Base-by-base conservation (phyloP, 2,329 filamentous ascomycete genomes). In the Trichophyton rubrum region DNA sequence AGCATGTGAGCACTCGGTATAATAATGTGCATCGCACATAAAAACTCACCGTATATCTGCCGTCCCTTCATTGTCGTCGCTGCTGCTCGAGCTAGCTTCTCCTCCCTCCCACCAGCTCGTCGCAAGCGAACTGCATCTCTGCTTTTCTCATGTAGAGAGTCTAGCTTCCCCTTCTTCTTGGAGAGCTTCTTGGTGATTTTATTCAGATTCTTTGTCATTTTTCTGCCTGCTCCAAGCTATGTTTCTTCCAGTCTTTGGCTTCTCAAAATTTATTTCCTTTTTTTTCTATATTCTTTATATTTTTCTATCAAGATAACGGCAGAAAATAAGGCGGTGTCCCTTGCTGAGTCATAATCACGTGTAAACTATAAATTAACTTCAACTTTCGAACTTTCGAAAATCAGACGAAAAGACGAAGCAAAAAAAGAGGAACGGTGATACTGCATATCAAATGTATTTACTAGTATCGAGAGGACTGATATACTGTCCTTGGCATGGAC, bases 111-210 rank as follows among this genome's bases (percentile, higher is more conserved):
- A 63, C 84, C 83, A 20, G 93, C 93, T 68, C 85, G 83, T 71
- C 90, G 87, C 64, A 97, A 78, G 58, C 89, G 83, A 69, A 87
- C 83, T 2, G 90, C 88, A 77, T 97, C 89, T 66, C 93, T 82
- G 63, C 90, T 96, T 72, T 90, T 90, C 73, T 90, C 87, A 70
- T 97, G 92, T 22, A 97, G 80, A 11, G 86, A 81, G 33, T 86
- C 85, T 55, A 89, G 81, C 43, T 85, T 84, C 20, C 85, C 84
- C 66, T 87, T 85, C 81, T 96, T 96, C 78, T 95, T 96, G 38
- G 85, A 79, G 65, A 97, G 92, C 65, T 90, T 85, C 77, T 97
- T 97, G 64, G 88, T 84, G 20, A 93, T 88, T 72, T 96, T 97
- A 64, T 84, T 78, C 5, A 96, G 76, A 51, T 86, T 83, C 70